Conservation (phyloP, 768 basidiomycete genomes). For the Russula olivacea region DNA sequence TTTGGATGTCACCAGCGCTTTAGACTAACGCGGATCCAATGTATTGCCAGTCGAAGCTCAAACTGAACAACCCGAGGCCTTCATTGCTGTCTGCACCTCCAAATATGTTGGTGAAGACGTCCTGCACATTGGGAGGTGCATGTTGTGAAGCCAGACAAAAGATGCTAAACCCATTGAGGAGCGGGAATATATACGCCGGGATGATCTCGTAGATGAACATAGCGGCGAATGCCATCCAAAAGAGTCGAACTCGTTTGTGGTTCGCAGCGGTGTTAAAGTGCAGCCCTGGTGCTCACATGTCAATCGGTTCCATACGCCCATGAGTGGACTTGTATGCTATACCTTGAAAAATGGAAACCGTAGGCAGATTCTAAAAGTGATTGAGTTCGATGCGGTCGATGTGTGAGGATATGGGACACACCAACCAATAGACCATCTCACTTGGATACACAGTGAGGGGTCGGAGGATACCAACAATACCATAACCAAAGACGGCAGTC, state of each 20-base stretch:
- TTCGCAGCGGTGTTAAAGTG: slow-evolving; percentile 45
- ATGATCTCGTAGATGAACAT: slow-evolving; percentile 52
- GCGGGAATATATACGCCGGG: slow-evolving; percentile 56
- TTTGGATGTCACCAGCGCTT: not conserved
- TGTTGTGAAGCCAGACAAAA: slow-evolving; percentile 56
- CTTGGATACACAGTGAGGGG: slow-evolving; percentile 55
- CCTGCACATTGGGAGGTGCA: slow-evolving; percentile 37
- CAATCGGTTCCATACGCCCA: slow-evolving; percentile 15
- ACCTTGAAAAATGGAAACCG: slow-evolving; percentile 58
- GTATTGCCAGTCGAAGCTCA: slow-evolving; percentile 69
- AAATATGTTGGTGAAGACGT: slow-evolving; percentile 56
- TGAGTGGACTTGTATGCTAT: slow-evolving; percentile 28
- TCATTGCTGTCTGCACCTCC: slow-evolving; percentile 65
- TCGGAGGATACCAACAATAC: slow-evolving; percentile 52
- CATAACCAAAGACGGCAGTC: slow-evolving; percentile 61
- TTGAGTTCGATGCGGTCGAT: not conserved
- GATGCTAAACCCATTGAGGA: slow-evolving; percentile 54
- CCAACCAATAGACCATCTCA: slow-evolving; percentile 59
- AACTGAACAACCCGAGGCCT: slow-evolving; percentile 52
- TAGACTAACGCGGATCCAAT: slow-evolving; percentile 40
- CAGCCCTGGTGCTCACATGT: slow-evolving; percentile 38
- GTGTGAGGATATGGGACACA: slow-evolving; percentile 29
- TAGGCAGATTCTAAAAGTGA: slow-evolving; percentile 43
- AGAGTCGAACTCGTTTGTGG: slow-evolving; percentile 45
- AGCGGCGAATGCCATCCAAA: slow-evolving; percentile 45